phyloP scores from a whole-genome alignment of 148 eudicot genomes.

The Camellia japonica region DNA sequence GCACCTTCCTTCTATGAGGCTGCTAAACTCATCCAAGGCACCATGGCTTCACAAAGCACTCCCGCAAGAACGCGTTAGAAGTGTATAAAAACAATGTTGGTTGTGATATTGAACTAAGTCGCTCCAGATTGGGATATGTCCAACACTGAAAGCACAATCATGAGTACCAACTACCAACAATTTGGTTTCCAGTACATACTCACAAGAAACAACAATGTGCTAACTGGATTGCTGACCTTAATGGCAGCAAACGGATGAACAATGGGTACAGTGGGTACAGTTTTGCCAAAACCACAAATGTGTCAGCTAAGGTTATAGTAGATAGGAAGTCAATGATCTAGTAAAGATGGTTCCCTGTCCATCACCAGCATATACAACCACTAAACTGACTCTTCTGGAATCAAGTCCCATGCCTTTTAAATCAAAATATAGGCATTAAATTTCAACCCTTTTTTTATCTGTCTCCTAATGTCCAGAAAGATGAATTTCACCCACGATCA shows the following conservation, averaged over 20 bases:
- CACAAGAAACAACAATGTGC: neutral
- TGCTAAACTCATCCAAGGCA: too few relatives aligned
- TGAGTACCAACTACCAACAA: too few relatives aligned
- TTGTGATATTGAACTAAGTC: too few relatives aligned
- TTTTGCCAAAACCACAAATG: neutral
- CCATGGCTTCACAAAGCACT: too few relatives aligned
- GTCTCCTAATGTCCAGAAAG: neutral
- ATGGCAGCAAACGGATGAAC: neutral
- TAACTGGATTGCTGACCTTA: neutral
- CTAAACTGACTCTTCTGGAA: neutral
- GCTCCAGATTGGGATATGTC: too few relatives aligned
- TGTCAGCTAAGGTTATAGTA: neutral
- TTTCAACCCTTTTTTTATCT: neutral
- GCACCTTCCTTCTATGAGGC: too few relatives aligned
- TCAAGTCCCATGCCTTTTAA: neutral
- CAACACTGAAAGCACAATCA: too few relatives aligned
- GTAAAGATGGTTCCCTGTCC: neutral
- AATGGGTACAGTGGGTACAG: neutral
- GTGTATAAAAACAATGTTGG: too few relatives aligned
- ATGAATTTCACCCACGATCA: neutral
- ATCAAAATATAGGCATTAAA: neutral
- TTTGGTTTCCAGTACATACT: too few relatives aligned
- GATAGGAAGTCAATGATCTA: neutral
- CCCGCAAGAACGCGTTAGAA: too few relatives aligned
- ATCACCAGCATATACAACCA: neutral